Conservation (phyloP, 2,329 filamentous ascomycete species). For the Lizonia empirigonia region DNA sequence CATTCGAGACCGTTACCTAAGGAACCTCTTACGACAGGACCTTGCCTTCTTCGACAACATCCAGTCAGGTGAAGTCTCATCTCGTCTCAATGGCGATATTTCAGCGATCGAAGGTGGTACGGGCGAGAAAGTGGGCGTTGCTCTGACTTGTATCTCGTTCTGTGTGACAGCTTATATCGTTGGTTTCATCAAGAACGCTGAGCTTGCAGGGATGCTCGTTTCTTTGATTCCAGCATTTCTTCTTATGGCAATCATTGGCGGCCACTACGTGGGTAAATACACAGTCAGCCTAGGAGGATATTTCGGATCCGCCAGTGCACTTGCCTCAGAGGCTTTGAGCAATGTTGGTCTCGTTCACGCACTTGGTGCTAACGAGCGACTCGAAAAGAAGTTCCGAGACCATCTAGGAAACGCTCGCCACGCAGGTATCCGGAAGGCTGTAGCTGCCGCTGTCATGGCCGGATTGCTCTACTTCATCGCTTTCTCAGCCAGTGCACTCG, state of each 20-base stretch:
- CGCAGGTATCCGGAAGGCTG: slow-evolving; percentile 64
- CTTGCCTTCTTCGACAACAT: slow-evolving; percentile 68
- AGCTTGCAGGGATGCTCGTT: slow-evolving; percentile 67
- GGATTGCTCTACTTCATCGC: slow-evolving; percentile 70
- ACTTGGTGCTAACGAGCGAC: slow-evolving; percentile 63
- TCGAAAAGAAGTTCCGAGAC: slow-evolving; percentile 65
- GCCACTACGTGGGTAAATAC: slow-evolving; percentile 61
- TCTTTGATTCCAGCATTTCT: slow-evolving; percentile 68
- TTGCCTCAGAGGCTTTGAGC: slow-evolving; percentile 66
- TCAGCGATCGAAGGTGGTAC: slow-evolving; percentile 70
- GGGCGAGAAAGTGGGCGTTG: slow-evolving; percentile 72
- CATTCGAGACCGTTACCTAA: slow-evolving; percentile 65
- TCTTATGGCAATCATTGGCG: slow-evolving; percentile 62
- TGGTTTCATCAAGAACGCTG: slow-evolving; percentile 68
- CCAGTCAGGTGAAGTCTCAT: slow-evolving; percentile 66
- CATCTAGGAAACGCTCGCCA: slow-evolving; percentile 58
- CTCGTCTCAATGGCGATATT: slow-evolving; percentile 69
- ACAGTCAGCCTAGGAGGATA: slow-evolving; percentile 57
- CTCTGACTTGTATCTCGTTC: slow-evolving; percentile 66
- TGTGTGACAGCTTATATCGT: slow-evolving; percentile 71
- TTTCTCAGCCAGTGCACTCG: slow-evolving; percentile 69
- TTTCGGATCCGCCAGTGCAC: slow-evolving; percentile 64
- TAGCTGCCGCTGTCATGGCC: slow-evolving; percentile 62
- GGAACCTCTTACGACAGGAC: slow-evolving; percentile 64
- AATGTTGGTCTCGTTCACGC: slow-evolving; percentile 68